These are phyloP conservation scores for Blastocrithidia nonstop DNA, from an alignment of 208 protist species.

Conservation along the genomic window DNA sequence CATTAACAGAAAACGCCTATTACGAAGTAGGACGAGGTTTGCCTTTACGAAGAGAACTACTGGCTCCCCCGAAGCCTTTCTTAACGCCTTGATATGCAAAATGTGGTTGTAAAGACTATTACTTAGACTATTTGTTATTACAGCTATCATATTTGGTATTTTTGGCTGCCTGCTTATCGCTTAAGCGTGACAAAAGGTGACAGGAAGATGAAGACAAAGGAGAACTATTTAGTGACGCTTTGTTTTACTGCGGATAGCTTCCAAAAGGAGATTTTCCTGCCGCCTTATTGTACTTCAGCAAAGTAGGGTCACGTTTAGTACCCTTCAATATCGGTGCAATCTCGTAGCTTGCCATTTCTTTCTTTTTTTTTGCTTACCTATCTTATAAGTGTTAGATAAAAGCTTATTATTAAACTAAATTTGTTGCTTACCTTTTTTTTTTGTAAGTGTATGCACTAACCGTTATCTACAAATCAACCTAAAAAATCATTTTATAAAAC, in stretches of 20 bases:
- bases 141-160: too few relatives aligned
- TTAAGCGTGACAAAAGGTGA: too few relatives aligned
- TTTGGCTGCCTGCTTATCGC: too few relatives aligned
- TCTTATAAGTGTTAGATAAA: conserved; percentile 2
- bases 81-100: conserved; percentile 60
- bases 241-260: conserved; percentile 32
- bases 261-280: conserved; percentile 79
- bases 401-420: background rate
- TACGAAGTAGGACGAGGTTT: conserved; percentile 31
- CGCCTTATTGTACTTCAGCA: conserved; percentile 64
- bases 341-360: conserved; percentile 66
- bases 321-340: conserved; percentile 80
- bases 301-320: conserved; percentile 66
- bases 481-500: background rate
- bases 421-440: background rate
- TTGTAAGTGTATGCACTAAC: background rate
- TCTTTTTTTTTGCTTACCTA: background rate
- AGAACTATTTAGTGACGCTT: too few relatives aligned
- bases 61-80: conserved; percentile 72
- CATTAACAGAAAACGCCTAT: conserved; percentile 67
- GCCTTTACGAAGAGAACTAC: conserved; percentile 79
- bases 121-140: conserved; percentile 2
- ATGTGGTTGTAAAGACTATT: conserved; percentile 11
- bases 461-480: background rate
- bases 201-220: too few relatives aligned